phyloP scores from a whole-genome alignment of 306 rosid genomes.

The Fragaria vesca region DNA sequence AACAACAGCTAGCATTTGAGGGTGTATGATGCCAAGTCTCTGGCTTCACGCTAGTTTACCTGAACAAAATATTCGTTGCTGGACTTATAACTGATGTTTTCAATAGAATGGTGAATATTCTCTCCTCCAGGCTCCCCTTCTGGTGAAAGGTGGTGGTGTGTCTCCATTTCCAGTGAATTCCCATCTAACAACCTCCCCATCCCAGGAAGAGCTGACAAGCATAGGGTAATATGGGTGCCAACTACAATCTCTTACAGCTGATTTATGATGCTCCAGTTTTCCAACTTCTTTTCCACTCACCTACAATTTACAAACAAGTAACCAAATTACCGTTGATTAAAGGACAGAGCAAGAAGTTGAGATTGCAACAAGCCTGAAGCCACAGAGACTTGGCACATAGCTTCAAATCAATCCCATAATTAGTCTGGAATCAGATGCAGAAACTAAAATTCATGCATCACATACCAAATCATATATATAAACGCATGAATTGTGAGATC shows the following conservation, averaged over 20 bases:
- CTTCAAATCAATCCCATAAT: neutral
- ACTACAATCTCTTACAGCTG: slow-evolving; percentile 91
- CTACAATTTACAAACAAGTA: slow-evolving; percentile 34
- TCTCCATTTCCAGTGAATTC: slow-evolving; percentile 56
- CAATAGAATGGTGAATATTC: slow-evolving; percentile 19
- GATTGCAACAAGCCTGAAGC: slow-evolving; percentile 16
- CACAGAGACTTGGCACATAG: neutral
- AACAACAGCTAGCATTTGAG: slow-evolving; percentile 15
- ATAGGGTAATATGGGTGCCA: slow-evolving; percentile 86
- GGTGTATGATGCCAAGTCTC: neutral
- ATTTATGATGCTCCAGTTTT: slow-evolving; percentile 79
- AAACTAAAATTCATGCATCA: slow-evolving; percentile 4
- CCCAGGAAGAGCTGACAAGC: slow-evolving; percentile 96
- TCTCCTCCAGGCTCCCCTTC: slow-evolving; percentile 41
- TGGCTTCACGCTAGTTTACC: neutral
- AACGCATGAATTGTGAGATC: slow-evolving; percentile 69
- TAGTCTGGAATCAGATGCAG: neutral
- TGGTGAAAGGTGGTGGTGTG: slow-evolving; percentile 28
- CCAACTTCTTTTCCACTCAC: slow-evolving; percentile 84
- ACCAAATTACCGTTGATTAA: neutral
- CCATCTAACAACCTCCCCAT: slow-evolving; percentile 88
- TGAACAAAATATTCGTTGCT: neutral
- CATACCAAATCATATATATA: slow-evolving; percentile 91
- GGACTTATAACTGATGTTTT: slow-evolving; percentile 19
- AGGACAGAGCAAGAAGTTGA: neutral